A percentile compares a stretch with the other conserved stretches of the same genome.
Evolutionary conservation across 257 asterid genomes (phyloP).

Genomic region (Paulownia fortunei): DNA sequence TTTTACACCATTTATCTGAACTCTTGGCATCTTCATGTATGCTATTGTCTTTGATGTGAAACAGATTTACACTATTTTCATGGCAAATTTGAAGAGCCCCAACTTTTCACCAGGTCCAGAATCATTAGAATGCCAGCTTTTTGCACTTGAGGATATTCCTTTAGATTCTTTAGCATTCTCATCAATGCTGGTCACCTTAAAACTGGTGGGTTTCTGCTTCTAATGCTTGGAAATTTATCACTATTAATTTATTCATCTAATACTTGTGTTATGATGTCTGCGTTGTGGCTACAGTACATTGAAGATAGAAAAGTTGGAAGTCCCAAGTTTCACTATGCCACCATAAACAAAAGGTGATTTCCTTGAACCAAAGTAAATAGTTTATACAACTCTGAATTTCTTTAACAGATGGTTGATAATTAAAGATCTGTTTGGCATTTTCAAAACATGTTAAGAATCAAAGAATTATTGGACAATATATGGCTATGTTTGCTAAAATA

Average conservation of each 20-base stretch:
- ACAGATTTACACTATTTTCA: conserved; percentile 73
- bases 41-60: conserved; percentile 21
- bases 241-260: conserved; percentile 1
- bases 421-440: too few relatives aligned
- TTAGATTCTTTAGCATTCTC: conserved; percentile 79
- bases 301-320: conserved; percentile 66
- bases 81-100: conserved; percentile 69
- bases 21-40: conserved; percentile 12
- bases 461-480: too few relatives aligned
- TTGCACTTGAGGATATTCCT: conserved; percentile 66
- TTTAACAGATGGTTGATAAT: too few relatives aligned
- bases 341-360: conserved; percentile 67
- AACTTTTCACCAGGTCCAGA: conserved; percentile 80
- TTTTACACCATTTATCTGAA: neutral
- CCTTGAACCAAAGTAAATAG: neutral
- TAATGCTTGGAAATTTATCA: neutral
- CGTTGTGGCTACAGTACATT: conserved; percentile 47
- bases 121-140: conserved; percentile 73
- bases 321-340: conserved; percentile 70
- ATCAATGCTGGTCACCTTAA: too few relatives aligned
- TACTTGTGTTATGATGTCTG: neutral
- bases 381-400: too few relatives aligned
- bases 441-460: too few relatives aligned
- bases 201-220: conserved; percentile 50
- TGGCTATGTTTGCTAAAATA: neutral